Evolutionary conservation across 192 early-diverging fungal genomes (phyloP), one percentile per base, ranked within the genome.

Genomic region (Helicostylum pulchrum): DNA sequence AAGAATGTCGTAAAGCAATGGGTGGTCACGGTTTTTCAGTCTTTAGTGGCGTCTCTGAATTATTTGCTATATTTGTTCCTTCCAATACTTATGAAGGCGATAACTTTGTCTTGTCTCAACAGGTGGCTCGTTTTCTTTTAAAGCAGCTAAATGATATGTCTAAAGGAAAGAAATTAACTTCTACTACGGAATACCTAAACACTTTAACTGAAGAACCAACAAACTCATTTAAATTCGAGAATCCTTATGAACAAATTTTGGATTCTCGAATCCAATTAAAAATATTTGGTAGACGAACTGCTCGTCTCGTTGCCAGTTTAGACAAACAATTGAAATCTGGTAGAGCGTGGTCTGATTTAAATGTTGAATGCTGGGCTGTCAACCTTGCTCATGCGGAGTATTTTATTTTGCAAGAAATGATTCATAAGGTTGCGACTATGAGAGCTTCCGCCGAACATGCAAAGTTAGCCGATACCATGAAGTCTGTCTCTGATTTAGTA

Each of bases 321-420:
- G 85, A 73, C 42, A 48, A 77, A 36, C 82, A 87, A 61, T 70
- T 79, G 1, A 51, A 64, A 45, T 52, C 74, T 12, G 78, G 78
- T n/a, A 70, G 76, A 48, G 62, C 82, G 15, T 91, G 87, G 86
- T 83, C 88, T 58, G 84, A 85, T 44, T 77, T 88, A 31, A 83
- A 91, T 46, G 76, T 90, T 7, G 88, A 87, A 49, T 87, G 88
- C 76, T 83, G 83, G 80, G 73, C 78, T 21, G 72, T 89, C 47
- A 82, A 77, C 61, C 76, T 84, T 51, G 92, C 92, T 2, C 90
- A 94, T 67, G 82, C 87, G 21, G 84, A 94, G 70, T 90, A 86
- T 73, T 82, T 87, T 9, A 65, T 94, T 4, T 72, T 88, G 11
- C 70, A 73, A 12, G 81, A 86, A 56, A 85, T 90, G 60, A 39